phyloP scores from a whole-genome alignment of 2,329 filamentous ascomycete species.

The Lachnum nothofagi region DNA sequence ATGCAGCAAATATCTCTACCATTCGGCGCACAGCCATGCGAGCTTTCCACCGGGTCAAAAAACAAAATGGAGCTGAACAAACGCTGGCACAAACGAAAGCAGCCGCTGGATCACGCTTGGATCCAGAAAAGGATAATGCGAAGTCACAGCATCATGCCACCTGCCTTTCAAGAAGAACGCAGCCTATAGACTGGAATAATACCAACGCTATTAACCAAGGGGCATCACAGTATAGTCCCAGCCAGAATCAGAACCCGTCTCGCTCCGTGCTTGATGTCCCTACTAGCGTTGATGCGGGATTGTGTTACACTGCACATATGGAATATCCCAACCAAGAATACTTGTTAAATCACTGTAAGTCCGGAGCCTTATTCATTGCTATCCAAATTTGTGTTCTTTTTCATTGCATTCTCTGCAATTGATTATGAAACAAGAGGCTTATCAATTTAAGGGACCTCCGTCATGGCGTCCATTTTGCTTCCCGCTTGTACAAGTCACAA shows the following conservation, averaged over 20 bases:
- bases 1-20: constrained; percentile 6
- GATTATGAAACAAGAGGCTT: neutral
- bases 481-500: constrained; percentile 4
- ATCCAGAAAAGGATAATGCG: no score
- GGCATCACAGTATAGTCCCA: no score
- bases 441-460: constrained; percentile 6
- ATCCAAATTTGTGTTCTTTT: constrained; percentile 1
- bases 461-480: constrained; percentile 4
- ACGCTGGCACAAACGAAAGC: no score
- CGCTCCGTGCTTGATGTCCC: constrained; percentile 1
- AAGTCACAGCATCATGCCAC: no score
- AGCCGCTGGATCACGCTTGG: no score
- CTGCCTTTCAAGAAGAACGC: no score
- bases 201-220: no score
- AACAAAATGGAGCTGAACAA: constrained; percentile 4
- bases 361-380: constrained; percentile 1
- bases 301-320: constrained; percentile 5
- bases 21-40: constrained; percentile 7
- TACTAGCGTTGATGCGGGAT: constrained; percentile 4
- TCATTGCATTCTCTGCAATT: no score
- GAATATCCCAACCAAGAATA: constrained; percentile 7
- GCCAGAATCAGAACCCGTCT: no score
- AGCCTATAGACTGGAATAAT: no score
- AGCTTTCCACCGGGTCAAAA: constrained; percentile 3
- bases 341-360: constrained; percentile 7